Percentiles rank a stretch among this genome's conserved stretches.
Evolutionary conservation across 2,329 filamentous ascomycete genomes (phyloP).

Genomic region (Botrytis tulipae): DNA sequence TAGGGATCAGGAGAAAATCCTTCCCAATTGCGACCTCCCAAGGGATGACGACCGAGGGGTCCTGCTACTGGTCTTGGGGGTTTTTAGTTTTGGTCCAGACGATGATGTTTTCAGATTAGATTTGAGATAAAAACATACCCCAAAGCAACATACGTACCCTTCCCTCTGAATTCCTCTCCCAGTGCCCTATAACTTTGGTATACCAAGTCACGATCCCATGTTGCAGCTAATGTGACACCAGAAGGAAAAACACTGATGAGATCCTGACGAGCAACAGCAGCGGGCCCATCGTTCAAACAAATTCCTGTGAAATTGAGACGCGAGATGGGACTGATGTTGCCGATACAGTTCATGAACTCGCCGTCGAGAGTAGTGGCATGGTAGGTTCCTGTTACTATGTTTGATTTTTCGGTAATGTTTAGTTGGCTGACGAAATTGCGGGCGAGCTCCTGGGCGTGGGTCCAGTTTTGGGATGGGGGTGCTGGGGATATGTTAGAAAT

Average conservation of each 20-base stretch:
- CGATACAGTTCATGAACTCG: slow-evolving; percentile 20
- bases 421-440: neutral
- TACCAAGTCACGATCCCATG: slow-evolving; percentile 73
- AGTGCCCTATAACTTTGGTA: slow-evolving; percentile 68
- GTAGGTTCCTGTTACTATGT: neutral
- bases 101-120: neutral
- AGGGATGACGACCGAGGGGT: slow-evolving; percentile 63
- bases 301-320: slow-evolving; percentile 25
- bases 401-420: neutral
- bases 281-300: slow-evolving; percentile 28
- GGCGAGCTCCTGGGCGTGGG: neutral
- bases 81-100: neutral
- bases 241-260: slow-evolving; percentile 60
- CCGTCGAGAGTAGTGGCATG: neutral
- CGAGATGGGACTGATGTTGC: slow-evolving; percentile 26
- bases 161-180: slow-evolving; percentile 71
- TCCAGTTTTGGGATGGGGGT: neutral
- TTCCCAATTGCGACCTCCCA: slow-evolving; percentile 68
- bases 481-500: neutral
- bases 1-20: slow-evolving; percentile 40
- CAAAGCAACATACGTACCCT: slow-evolving; percentile 75
- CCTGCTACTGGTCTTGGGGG: slow-evolving; percentile 49
- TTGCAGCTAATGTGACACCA: slow-evolving; percentile 68
- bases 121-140: slow-evolving; percentile 39
- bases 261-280: slow-evolving; percentile 41